Conservation (phyloP, 2,329 filamentous ascomycete species). For the Diaporthe helianthi region DNA sequence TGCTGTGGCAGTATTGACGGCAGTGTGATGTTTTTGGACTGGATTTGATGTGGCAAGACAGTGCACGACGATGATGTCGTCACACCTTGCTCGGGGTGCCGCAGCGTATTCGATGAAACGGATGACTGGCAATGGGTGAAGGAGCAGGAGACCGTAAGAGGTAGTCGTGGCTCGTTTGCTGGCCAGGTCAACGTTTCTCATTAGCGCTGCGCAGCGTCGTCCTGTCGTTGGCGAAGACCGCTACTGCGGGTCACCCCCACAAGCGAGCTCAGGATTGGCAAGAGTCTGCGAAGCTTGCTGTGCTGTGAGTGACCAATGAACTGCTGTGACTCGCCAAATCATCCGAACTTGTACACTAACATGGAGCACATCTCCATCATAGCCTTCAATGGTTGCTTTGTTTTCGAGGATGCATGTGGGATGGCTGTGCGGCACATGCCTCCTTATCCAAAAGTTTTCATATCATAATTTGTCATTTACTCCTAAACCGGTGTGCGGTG, state of each 20-base stretch:
- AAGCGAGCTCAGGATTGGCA: background rate
- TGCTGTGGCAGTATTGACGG: too few species aligned
- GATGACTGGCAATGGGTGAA: background rate
- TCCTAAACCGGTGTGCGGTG: too few species aligned
- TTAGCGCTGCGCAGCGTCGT: background rate
- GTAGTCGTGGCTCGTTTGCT: background rate
- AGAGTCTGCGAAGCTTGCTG: slow-evolving; percentile 25
- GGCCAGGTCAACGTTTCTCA: slow-evolving; percentile 16
- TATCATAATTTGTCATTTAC: background rate
- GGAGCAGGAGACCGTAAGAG: background rate
- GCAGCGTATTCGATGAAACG: background rate
- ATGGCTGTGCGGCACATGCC: too few species aligned
- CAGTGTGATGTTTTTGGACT: background rate
- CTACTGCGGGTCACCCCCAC: slow-evolving; percentile 22
- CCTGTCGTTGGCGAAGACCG: background rate
- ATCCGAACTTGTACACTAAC: background rate
- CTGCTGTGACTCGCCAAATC: background rate
- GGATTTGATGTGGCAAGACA: background rate
- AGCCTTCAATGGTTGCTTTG: too few species aligned
- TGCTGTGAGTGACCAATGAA: slow-evolving; percentile 10
- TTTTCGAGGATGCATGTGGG: background rate
- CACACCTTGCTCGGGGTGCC: background rate
- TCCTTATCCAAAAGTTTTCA: background rate
- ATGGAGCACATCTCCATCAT: background rate
- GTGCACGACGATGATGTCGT: background rate